A percentile compares a stretch with the other conserved stretches of the same genome.
Conservation (phyloP, 768 basidiomycete species). For the Cubamyces lactineus region DNA sequence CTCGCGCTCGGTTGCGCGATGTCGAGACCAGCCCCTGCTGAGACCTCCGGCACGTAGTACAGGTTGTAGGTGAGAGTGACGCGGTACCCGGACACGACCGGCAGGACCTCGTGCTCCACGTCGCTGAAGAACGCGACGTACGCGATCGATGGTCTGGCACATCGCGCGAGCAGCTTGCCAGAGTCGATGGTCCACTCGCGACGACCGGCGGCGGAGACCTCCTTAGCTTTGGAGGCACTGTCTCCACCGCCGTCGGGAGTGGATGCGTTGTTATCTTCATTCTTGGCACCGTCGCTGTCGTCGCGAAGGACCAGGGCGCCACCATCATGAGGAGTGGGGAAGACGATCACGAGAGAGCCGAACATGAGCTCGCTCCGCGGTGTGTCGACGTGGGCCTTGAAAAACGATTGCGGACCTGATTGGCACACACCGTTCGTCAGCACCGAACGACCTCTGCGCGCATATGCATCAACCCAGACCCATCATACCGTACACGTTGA, state of each 20-base stretch:
- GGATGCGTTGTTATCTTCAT: no score
- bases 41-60: conserved; percentile 21
- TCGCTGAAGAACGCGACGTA: conserved; percentile 50
- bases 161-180: conserved; percentile 26
- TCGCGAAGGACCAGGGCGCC: conserved; percentile 43
- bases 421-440: not conserved
- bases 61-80: conserved; percentile 52
- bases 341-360: conserved; percentile 51
- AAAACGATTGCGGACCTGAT: conserved; percentile 9
- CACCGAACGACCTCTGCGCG: not conserved
- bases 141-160: conserved; percentile 29
- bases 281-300: not conserved
- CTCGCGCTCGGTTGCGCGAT: not conserved
- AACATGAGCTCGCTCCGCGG: conserved; percentile 29
- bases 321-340: conserved; percentile 51
- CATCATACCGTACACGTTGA: conserved; percentile 2
- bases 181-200: conserved; percentile 45
- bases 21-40: not conserved
- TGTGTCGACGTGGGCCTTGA: conserved; percentile 19
- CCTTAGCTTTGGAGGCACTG: no score
- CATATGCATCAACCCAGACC: no score
- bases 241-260: no score
- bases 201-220: no score
- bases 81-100: conserved; percentile 45
- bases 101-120: conserved; percentile 50